Evolutionary conservation across 1,139 yeast genomes (phyloP), one percentile per base, ranked within the genome.

Genomic region (Geotrichum cucujoidarum): DNA sequence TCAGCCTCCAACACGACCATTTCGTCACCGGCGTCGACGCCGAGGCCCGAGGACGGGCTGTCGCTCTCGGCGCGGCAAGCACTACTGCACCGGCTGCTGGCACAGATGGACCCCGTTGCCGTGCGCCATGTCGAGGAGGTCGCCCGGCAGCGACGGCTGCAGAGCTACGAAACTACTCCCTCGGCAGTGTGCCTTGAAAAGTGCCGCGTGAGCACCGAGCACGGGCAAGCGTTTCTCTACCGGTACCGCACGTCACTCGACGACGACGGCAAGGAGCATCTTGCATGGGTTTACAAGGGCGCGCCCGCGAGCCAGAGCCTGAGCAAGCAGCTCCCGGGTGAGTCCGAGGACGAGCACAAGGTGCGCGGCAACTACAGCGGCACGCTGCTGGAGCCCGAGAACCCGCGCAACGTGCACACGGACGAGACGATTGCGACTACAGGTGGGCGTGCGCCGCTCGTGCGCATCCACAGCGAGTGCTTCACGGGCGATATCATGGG

Each of bases 401-500:
- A 25, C 7, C 7, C 20, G 18, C 16, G 61, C n/a, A 13, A 21
- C 18, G 40, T 14, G 17, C 16, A 36, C 14, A 16, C 32, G 18
- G 32, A 13, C 30, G 20, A 31, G 29, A 17, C 32, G 17, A 32
- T 36, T 22, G 17, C 16, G 32, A 39, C 31, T 2, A 29, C 17
- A 31, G 17, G 6, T 14, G 22, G 18, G 21, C 46, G 45, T 48
- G 67, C 63, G 49, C 71, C 86, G 55, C 61, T 88, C 65, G 80
- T 83, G 57, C 76, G 98, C 54, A 89, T 94, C 57, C 99, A 94
- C 64, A 85, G 95, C 5, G 99, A 94, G 64, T 94, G 98, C 66
- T 94, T 92, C 69, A 94, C 99, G 0, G 98, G 98, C 7, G 99
- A 94, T 65, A 94, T 97, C 1, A 97, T 97, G 11, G 94, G 98